Percentiles rank a stretch among this genome's conserved stretches.
phyloP scores from a whole-genome alignment of 805 yeast species.

The Hanseniaspora lachancei region DNA sequence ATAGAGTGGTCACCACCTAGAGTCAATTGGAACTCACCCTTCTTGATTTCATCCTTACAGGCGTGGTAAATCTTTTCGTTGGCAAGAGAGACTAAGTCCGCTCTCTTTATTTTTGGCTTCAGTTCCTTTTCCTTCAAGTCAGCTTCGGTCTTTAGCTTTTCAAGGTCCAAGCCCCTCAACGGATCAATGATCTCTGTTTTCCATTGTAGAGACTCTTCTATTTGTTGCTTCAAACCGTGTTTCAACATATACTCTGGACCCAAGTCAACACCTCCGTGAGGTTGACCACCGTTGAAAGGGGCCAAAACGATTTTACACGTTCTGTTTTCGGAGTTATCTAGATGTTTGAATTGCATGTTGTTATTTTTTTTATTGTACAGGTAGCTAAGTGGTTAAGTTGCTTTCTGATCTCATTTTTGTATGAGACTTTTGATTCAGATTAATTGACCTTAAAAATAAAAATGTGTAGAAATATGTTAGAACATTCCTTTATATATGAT shows the following conservation, averaged over 20 bases:
- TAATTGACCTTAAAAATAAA: too few species aligned
- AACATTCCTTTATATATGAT: too few species aligned
- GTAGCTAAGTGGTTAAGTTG: background rate
- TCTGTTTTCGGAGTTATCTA: slow-evolving; percentile 22
- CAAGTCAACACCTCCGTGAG: slow-evolving; percentile 80
- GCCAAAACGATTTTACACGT: slow-evolving; percentile 66
- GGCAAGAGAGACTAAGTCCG: slow-evolving; percentile 64
- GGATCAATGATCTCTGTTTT: slow-evolving; percentile 40
- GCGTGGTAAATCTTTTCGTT: slow-evolving; percentile 50
- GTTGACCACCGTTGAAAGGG: slow-evolving; percentile 94
- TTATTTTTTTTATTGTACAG: background rate
- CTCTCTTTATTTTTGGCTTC: slow-evolving; percentile 47
- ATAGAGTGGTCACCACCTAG: slow-evolving; percentile 96
- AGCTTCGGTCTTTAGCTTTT: slow-evolving; percentile 25
- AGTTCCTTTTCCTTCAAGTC: slow-evolving; percentile 31
- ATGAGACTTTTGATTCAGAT: too few species aligned
- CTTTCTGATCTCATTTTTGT: background rate
- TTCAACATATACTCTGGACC: slow-evolving; percentile 78
- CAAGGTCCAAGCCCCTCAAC: slow-evolving; percentile 36
- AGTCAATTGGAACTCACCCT: slow-evolving; percentile 54
- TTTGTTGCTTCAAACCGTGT: slow-evolving; percentile 53
- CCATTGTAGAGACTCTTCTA: slow-evolving; percentile 61
- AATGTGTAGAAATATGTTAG: too few species aligned
- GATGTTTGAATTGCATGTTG: slow-evolving; percentile 19
- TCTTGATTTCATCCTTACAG: slow-evolving; percentile 37